Evolutionary conservation across 768 basidiomycete genomes (phyloP).

Genomic region (Boletus pseudo-olivaceus): DNA sequence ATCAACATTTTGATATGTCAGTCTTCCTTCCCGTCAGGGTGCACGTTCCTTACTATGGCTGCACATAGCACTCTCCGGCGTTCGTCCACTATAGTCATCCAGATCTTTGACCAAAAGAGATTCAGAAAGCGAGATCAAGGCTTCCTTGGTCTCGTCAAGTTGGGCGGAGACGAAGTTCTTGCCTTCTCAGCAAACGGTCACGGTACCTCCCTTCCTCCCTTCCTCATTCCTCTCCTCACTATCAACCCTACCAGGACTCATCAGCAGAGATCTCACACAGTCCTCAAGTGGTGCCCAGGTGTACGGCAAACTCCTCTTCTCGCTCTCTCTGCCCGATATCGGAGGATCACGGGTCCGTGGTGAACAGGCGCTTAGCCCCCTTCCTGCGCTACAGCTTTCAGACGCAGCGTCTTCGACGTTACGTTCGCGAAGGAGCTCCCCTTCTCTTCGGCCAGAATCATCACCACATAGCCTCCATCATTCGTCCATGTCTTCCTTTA

Average conservation of each 20-base stretch:
- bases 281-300: constrained; percentile 44
- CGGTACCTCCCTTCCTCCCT: constrained; percentile 30
- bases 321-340: constrained; percentile 43
- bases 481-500: constrained; percentile 21
- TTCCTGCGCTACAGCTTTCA: constrained; percentile 15
- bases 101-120: constrained; percentile 88
- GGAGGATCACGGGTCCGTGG: constrained; percentile 18
- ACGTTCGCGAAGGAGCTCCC: constrained; percentile 21
- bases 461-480: constrained; percentile 15
- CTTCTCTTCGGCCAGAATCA: constrained; percentile 19
- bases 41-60: constrained; percentile 5
- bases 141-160: constrained; percentile 57
- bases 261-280: constrained; percentile 57
- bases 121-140: constrained; percentile 87
- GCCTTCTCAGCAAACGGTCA: constrained; percentile 43
- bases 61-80: constrained; percentile 59
- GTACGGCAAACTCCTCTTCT: constrained; percentile 77
- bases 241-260: constrained; percentile 45
- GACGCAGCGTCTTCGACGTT: constrained; percentile 12
- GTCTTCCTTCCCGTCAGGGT: constrained; percentile 25
- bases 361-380: constrained; percentile 15
- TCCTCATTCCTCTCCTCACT: background rate
- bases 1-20: constrained; percentile 82
- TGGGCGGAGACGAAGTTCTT: constrained; percentile 53
- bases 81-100: constrained; percentile 73